Conservation (phyloP, 495 filamentous ascomycete species). For the Trypethelium eluteriae region DNA sequence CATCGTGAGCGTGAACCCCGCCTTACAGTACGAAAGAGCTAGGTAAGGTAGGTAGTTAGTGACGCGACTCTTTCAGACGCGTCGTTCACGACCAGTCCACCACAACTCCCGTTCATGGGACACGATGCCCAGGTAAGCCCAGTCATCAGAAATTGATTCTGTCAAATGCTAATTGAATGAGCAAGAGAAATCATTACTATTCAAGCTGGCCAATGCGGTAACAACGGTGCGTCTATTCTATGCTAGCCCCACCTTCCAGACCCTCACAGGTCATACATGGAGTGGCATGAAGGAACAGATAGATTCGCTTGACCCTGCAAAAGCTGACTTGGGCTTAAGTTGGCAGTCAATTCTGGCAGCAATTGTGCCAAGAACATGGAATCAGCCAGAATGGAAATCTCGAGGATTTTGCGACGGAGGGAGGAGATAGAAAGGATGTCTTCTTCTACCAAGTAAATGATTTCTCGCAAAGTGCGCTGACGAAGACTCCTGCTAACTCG, state of each 20-base stretch:
- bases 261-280: neutral
- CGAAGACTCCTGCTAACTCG: neutral
- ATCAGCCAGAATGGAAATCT: conserved; percentile 96
- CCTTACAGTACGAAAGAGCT: too few relatives aligned
- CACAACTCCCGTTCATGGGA: neutral
- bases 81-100: neutral
- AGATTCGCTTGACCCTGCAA: neutral
- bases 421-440: conserved; percentile 94
- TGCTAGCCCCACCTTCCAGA: neutral
- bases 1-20: too few relatives aligned
- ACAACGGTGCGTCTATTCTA: conserved; percentile 67
- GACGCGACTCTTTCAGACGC: conserved; percentile 5
- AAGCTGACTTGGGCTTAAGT: conserved; percentile 44
- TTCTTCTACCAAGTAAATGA: conserved; percentile 84
- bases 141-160: neutral
- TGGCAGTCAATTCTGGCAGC: conserved; percentile 93
- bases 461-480: neutral
- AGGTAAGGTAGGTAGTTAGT: neutral
- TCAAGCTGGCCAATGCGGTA: conserved; percentile 98
- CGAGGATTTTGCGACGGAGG: conserved; percentile 91
- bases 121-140: conserved; percentile 29
- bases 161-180: conserved; percentile 5
- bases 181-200: conserved; percentile 96
- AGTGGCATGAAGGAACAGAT: neutral
- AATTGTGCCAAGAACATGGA: conserved; percentile 93